phyloP scores from a whole-genome alignment of 2,329 filamentous ascomycete species.

The Curvularia eragrostidis region DNA sequence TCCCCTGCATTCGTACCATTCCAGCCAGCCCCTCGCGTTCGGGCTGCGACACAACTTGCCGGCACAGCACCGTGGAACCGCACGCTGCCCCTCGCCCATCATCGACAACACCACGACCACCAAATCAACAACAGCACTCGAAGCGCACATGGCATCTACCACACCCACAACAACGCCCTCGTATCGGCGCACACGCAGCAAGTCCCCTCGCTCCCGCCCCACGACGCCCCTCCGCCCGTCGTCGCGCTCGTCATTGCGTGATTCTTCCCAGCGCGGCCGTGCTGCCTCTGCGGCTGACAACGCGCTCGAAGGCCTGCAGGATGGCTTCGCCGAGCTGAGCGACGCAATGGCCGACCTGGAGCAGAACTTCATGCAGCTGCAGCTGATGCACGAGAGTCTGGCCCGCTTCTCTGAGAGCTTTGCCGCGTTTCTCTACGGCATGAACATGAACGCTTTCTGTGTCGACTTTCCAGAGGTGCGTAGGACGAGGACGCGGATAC shows the following conservation, averaged over 20 bases:
- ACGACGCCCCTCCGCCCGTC: slow-evolving; percentile 91
- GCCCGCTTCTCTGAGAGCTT: slow-evolving; percentile 95
- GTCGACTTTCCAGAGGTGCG: slow-evolving; percentile 93
- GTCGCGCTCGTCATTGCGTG: slow-evolving; percentile 86
- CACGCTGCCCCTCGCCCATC: background rate
- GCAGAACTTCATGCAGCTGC: slow-evolving; percentile 96
- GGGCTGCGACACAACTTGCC: background rate
- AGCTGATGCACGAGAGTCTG: slow-evolving; percentile 94
- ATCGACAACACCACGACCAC: background rate
- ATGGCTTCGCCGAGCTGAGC: slow-evolving; percentile 88
- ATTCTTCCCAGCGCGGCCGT: slow-evolving; percentile 42
- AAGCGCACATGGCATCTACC: slow-evolving; percentile 29
- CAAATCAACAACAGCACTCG: background rate
- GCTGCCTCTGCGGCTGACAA: slow-evolving; percentile 62
- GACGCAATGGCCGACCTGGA: slow-evolving; percentile 96
- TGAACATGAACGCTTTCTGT: slow-evolving; percentile 99
- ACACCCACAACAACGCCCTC: slow-evolving; percentile 34
- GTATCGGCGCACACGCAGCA: slow-evolving; percentile 62
- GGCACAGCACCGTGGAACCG: background rate
- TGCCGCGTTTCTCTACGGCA: slow-evolving; percentile 89
- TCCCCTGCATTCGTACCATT: background rate
- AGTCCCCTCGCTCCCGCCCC: slow-evolving; percentile 69
- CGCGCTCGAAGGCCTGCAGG: slow-evolving; percentile 83
- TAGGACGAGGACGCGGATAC: background rate
- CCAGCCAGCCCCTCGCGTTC: background rate